Evolutionary conservation across 2,329 filamentous ascomycete species (phyloP).

Genomic region (Trichocomaceae sp.): DNA sequence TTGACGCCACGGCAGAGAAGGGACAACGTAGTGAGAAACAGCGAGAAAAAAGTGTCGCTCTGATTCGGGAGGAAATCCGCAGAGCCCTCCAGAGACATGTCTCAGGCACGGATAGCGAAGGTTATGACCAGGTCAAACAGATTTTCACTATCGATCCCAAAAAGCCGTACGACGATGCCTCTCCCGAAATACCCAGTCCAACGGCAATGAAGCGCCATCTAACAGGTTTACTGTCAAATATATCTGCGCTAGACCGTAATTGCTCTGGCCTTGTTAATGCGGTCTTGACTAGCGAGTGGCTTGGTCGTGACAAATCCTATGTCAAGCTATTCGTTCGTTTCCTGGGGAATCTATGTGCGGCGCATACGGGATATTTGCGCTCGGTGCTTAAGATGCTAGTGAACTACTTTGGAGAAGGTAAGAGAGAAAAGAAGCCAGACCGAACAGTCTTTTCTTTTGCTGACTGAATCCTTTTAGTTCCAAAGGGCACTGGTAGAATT

Average conservation of each 20-base stretch:
- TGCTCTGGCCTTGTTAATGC: slow-evolving; percentile 54
- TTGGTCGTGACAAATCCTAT: slow-evolving; percentile 55
- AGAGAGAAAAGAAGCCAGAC: not conserved
- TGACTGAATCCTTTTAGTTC: slow-evolving; percentile 37
- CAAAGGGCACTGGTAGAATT: slow-evolving; percentile 47
- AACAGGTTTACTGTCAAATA: slow-evolving; percentile 51
- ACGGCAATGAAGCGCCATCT: slow-evolving; percentile 52
- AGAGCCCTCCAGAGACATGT: slow-evolving; percentile 50
- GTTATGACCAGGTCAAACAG: slow-evolving; percentile 51
- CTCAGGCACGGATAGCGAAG: slow-evolving; percentile 47
- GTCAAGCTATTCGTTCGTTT: slow-evolving; percentile 52
- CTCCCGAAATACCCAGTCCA: slow-evolving; percentile 45
- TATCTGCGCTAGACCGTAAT: slow-evolving; percentile 49
- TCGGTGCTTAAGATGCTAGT: slow-evolving; percentile 74
- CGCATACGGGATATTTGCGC: slow-evolving; percentile 70
- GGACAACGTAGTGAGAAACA: slow-evolving; percentile 34
- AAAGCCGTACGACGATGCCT: slow-evolving; percentile 27
- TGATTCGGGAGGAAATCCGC: slow-evolving; percentile 57
- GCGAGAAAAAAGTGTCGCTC: slow-evolving; percentile 49
- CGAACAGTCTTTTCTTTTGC: not conserved
- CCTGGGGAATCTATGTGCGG: slow-evolving; percentile 63
- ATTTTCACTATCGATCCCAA: slow-evolving; percentile 47
- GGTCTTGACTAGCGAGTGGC: slow-evolving; percentile 54
- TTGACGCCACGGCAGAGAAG: slow-evolving; percentile 34
- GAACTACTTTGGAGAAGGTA: slow-evolving; percentile 61